Evolutionary conservation across 306 rosid genomes (phyloP).

Genomic region (Gastrolobium bilobum): DNA sequence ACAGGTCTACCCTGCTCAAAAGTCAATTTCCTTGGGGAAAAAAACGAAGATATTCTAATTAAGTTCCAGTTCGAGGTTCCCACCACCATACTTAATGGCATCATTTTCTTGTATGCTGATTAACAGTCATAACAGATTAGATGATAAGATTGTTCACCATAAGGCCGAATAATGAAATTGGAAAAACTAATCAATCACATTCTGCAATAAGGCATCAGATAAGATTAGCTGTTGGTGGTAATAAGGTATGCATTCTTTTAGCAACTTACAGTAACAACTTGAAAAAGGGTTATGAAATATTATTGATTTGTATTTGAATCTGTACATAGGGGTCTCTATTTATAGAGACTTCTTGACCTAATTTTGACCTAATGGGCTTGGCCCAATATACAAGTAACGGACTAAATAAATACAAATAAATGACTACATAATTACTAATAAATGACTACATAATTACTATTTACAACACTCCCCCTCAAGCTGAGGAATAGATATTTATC

Average conservation of each 20-base stretch:
- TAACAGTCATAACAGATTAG: not conserved
- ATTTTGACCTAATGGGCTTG: too few species aligned
- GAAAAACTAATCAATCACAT: conserved; percentile 8
- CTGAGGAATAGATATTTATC: too few species aligned
- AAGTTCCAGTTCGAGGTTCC: conserved; percentile 10
- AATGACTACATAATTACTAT: too few species aligned
- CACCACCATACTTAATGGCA: not conserved
- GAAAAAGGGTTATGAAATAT: too few species aligned
- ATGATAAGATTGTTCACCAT: not conserved
- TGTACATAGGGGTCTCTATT: too few species aligned
- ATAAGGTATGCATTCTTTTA: conserved; percentile 23
- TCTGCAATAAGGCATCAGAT: not conserved
- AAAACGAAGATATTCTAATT: not conserved
- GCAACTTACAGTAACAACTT: conserved; percentile 2
- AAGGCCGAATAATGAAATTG: not conserved
- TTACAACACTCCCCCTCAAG: too few species aligned
- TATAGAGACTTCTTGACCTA: too few species aligned
- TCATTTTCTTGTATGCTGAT: not conserved
- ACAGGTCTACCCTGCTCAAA: not conserved
- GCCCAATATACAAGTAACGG: too few species aligned
- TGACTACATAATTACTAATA: too few species aligned
- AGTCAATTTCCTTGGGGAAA: not conserved
- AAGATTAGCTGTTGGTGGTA: not conserved
- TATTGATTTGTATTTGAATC: too few species aligned
- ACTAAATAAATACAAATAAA: too few species aligned